Evolutionary conservation across 306 rosid species (phyloP), one percentile per base, ranked within the genome.

Genomic region (Clitoria ternatea): DNA sequence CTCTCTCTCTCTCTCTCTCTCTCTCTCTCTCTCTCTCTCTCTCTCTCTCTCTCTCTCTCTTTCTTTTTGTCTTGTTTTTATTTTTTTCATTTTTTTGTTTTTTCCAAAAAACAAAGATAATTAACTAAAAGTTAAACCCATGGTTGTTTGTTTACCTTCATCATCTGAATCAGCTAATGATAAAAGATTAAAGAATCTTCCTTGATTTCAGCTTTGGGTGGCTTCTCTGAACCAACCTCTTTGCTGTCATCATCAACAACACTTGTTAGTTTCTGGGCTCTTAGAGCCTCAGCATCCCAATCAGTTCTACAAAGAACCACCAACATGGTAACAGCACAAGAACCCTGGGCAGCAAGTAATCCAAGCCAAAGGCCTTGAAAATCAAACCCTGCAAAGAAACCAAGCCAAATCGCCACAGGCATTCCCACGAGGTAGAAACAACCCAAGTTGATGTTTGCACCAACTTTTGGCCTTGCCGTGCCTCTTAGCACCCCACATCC

Each of bases 401-500:
- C 83, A 43, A 89, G 49, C 65, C 80, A 85, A 73, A 91, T 66
- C 1, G 99, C 95, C 78, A 89, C 86, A 2, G 99, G 99, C 96
- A 77, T 87, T 72, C 99, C 99, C 19, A 95, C 96, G n/a, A 87
- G 62, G 66, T 95, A 95, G 75, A 95, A 95, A 70, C 96, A 85
- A 1, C 91, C 91, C 66, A 95, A 64, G 69, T 95, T 95, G 13
- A 95, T 87, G 17, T 84, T 80, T 3, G 99, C 99, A 1, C 95
- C 99, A 0, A 82, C 82, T 74, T 83, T 95, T 0, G 96, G 96
- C 83, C 97, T 79, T 15, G 99, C 99, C 0, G 96, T 91, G 5
- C 99, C 97, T 61, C 99, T 86, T 27, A 95, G 65, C 1, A 91
- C 97, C n/a, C 99, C 99, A 50, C 99, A 91, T 2, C 97, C 97